Percentiles rank a stretch among this genome's conserved stretches.
Conservation (phyloP, 495 filamentous ascomycete genomes). For the Extremus antarcticus region DNA sequence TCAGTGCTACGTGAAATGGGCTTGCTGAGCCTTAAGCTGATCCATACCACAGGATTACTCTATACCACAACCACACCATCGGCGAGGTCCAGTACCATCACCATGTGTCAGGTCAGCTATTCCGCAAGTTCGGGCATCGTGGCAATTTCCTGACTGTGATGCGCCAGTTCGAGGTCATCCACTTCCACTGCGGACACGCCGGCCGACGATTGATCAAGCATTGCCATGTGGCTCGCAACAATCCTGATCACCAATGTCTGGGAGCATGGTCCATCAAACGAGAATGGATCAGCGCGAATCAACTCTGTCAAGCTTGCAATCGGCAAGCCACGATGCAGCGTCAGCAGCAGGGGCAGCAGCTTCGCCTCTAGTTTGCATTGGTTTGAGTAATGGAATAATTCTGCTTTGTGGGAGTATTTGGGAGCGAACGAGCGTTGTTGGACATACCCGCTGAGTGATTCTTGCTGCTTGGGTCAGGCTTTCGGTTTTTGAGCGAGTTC, state of each 20-base stretch:
- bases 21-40: no score
- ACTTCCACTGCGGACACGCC: slow-evolving; percentile 49
- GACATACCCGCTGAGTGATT: slow-evolving; percentile 7
- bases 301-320: slow-evolving; percentile 37
- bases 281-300: slow-evolving; percentile 38
- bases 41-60: no score
- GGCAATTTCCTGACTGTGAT: no score
- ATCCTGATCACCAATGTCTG: slow-evolving; percentile 51
- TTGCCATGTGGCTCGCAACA: slow-evolving; percentile 61
- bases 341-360: slow-evolving; percentile 8
- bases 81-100: neutral
- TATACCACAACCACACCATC: neutral
- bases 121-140: no score
- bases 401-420: neutral
- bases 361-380: slow-evolving; percentile 10
- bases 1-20: neutral
- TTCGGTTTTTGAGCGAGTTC: no score
- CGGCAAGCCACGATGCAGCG: slow-evolving; percentile 5
- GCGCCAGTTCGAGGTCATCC: slow-evolving; percentile 50
- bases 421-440: neutral
- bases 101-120: slow-evolving; percentile 1
- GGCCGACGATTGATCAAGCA: slow-evolving; percentile 45
- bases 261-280: slow-evolving; percentile 44
- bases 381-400: slow-evolving; percentile 2
- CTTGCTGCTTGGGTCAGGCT: slow-evolving; percentile 1